A percentile compares a stretch with the other conserved stretches of the same genome.
Evolutionary conservation across 2,329 filamentous ascomycete species (phyloP).

Genomic region (Sporothrix euskadiensis): DNA sequence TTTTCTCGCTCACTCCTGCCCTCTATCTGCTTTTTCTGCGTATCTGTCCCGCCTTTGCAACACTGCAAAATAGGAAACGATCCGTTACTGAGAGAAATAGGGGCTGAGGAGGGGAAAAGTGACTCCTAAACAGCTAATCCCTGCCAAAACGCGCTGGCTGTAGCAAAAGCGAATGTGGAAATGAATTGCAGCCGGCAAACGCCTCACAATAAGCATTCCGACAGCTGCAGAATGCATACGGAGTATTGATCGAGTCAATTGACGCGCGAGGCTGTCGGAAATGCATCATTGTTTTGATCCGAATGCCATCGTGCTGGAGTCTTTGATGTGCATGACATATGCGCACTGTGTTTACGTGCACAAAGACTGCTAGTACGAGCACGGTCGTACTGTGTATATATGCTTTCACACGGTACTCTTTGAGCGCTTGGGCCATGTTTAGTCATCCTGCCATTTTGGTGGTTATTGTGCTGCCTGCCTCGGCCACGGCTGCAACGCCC

Average conservation of each 20-base stretch:
- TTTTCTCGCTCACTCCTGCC: background rate
- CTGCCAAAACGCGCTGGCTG: constrained; percentile 10
- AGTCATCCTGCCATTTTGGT: constrained; percentile 1
- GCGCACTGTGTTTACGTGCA: background rate
- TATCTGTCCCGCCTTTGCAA: background rate
- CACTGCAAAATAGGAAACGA: background rate
- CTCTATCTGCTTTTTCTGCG: background rate
- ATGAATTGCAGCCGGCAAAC: background rate
- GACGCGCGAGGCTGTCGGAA: background rate
- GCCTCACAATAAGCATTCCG: background rate
- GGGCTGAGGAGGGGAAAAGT: background rate
- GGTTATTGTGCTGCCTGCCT: background rate
- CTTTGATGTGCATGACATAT: no score
- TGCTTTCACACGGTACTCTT: background rate
- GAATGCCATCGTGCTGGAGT: background rate
- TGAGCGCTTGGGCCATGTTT: background rate
- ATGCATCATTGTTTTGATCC: background rate
- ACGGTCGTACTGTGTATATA: no score
- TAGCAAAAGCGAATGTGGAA: background rate
- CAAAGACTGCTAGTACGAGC: no score
- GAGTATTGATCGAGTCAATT: background rate
- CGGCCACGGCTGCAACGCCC: background rate
- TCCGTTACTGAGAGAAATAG: background rate
- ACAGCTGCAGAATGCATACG: background rate
- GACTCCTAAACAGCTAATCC: background rate